These are phyloP conservation scores for Aureobasidium uvarum DNA, from an alignment of 2,329 filamentous ascomycete species.

Conservation along the genomic window DNA sequence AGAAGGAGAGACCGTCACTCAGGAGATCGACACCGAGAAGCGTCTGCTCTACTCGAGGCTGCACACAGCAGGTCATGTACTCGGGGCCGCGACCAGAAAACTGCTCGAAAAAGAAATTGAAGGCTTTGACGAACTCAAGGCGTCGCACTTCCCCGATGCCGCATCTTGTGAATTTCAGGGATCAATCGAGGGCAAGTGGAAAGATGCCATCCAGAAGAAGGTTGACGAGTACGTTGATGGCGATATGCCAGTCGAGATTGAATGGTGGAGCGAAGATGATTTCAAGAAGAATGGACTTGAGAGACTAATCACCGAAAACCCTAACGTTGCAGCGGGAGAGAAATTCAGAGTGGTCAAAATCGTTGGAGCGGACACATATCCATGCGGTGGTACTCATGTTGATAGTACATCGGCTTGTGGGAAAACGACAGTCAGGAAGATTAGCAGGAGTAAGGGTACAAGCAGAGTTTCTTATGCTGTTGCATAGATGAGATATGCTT, in stretches of 20 bases:
- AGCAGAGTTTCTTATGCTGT: slow-evolving; percentile 52
- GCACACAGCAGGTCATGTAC: slow-evolving; percentile 71
- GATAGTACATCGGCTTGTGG: slow-evolving; percentile 58
- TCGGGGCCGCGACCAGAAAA: slow-evolving; percentile 57
- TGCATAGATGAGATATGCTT: neutral
- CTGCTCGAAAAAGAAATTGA: slow-evolving; percentile 42
- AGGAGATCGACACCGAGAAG: slow-evolving; percentile 60
- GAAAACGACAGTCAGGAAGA: slow-evolving; percentile 64
- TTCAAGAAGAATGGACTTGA: slow-evolving; percentile 57
- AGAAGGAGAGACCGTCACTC: slow-evolving; percentile 44
- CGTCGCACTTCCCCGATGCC: slow-evolving; percentile 66
- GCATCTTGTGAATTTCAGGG: slow-evolving; percentile 68
- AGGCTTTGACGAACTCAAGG: slow-evolving; percentile 65
- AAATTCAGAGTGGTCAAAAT: slow-evolving; percentile 68
- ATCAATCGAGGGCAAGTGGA: slow-evolving; percentile 62
- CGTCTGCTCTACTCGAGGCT: slow-evolving; percentile 64
- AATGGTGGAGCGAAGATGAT: slow-evolving; percentile 66
- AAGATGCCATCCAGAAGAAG: slow-evolving; percentile 60
- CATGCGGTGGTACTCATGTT: slow-evolving; percentile 74
- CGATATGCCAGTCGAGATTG: slow-evolving; percentile 60
- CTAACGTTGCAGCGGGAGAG: slow-evolving; percentile 42
- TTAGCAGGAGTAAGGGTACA: slow-evolving; percentile 62
- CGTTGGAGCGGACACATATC: slow-evolving; percentile 66
- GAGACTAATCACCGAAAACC: slow-evolving; percentile 47
- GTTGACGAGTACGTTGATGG: slow-evolving; percentile 59